phyloP scores from a whole-genome alignment of 2,329 filamentous ascomycete species.

The Scolecobasidium constrictum region DNA sequence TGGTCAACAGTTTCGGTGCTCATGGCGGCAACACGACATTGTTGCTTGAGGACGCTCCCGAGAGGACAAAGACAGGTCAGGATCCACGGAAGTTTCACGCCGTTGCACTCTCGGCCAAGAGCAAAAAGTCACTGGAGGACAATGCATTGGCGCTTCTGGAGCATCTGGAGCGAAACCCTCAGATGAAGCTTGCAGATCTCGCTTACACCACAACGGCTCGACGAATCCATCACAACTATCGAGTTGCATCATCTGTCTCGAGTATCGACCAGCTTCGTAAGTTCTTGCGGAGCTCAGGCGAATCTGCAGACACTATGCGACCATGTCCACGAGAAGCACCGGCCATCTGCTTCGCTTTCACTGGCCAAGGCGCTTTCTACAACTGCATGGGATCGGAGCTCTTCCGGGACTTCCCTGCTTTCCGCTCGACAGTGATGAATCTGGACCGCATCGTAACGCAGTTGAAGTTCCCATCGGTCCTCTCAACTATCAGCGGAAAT shows the following conservation, averaged over 20 bases:
- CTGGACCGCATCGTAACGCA: conserved; percentile 19
- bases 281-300: conserved; percentile 33
- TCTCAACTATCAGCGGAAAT: conserved; percentile 13
- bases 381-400: conserved; percentile 19
- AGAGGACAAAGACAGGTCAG: conserved; percentile 23
- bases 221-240: conserved; percentile 15
- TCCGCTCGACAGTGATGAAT: conserved; percentile 19
- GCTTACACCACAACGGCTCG: conserved; percentile 19
- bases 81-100: conserved; percentile 13
- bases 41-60: conserved; percentile 19
- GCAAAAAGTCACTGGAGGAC: conserved; percentile 9
- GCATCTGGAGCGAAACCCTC: conserved; percentile 18
- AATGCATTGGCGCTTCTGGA: conserved; percentile 12
- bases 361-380: conserved; percentile 26
- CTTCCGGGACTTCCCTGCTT: conserved; percentile 17
- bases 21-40: conserved; percentile 26
- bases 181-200: conserved; percentile 10
- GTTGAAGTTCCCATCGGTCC: conserved; percentile 21
- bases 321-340: conserved; percentile 19
- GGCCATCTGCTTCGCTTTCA: conserved; percentile 26
- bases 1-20: conserved; percentile 29
- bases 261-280: conserved; percentile 34
- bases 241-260: conserved; percentile 9
- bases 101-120: conserved; percentile 15
- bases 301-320: conserved; percentile 16